Evolutionary conservation across 192 early-diverging fungal genomes (phyloP).

Genomic region (Rhizoclosmatium sp.): DNA sequence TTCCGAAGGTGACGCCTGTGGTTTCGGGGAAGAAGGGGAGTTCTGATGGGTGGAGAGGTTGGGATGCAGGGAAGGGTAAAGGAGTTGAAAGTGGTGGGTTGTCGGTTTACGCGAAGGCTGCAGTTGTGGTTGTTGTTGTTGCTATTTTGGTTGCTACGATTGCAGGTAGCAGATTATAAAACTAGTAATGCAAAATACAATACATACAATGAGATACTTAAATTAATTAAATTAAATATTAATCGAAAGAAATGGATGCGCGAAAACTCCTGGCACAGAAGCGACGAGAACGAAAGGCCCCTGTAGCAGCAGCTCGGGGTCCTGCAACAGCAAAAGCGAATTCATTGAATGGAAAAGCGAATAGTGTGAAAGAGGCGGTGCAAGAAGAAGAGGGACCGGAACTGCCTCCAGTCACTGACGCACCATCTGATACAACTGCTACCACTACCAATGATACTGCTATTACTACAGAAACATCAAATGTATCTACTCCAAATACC

Average conservation of each 20-base stretch:
- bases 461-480: too few relatives aligned
- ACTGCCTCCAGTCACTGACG: too few relatives aligned
- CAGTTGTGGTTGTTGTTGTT: not conserved
- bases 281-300: not conserved
- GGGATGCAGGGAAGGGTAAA: not conserved
- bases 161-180: not conserved
- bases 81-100: not conserved
- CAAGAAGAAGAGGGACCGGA: not conserved
- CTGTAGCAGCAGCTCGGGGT: slow-evolving; percentile 6
- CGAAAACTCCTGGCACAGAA: not conserved
- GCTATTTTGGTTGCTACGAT: not conserved
- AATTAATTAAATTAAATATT: too few relatives aligned
- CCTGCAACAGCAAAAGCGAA: not conserved
- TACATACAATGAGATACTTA: too few relatives aligned
- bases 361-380: not conserved
- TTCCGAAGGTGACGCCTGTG: not conserved
- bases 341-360: not conserved
- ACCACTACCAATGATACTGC: too few relatives aligned
- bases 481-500: too few relatives aligned
- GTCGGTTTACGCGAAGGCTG: not conserved
- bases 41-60: not conserved
- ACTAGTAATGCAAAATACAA: too few relatives aligned
- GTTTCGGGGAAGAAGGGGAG: not conserved
- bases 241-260: not conserved
- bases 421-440: too few relatives aligned